Evolutionary conservation across 305 asterid species (phyloP).

Genomic region (Fraxinus paxiana): DNA sequence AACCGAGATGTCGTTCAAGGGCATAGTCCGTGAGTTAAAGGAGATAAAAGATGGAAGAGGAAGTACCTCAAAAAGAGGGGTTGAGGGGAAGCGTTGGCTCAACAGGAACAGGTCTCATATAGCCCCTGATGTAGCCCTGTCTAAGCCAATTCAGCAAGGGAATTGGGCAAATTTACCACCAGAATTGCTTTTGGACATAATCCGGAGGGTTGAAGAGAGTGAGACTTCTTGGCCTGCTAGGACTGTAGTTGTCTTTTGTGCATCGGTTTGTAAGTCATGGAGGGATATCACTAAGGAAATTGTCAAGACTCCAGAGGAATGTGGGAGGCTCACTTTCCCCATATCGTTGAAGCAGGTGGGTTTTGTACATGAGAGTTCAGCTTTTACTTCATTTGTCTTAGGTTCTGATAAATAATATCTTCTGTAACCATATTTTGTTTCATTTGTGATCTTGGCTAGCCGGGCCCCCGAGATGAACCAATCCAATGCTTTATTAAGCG

Average conservation of each 20-base stretch:
- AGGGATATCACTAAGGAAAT: conserved; percentile 80
- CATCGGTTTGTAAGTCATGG: conserved; percentile 89
- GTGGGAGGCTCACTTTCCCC: conserved; percentile 92
- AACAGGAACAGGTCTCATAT: conserved; percentile 59
- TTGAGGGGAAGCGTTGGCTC: conserved; percentile 69
- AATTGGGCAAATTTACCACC: conserved; percentile 92
- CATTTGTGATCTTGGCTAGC: conserved; percentile 34
- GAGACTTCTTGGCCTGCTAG: conserved; percentile 94
- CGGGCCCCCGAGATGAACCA: conserved; percentile 71
- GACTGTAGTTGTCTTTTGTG: conserved; percentile 73
- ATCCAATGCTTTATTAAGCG: conserved; percentile 75
- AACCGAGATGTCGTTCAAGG: conserved; percentile 65
- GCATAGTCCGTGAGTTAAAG: conserved; percentile 68
- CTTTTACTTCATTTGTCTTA: neutral
- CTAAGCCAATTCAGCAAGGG: conserved; percentile 63
- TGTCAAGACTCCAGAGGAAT: conserved; percentile 87
- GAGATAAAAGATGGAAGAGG: conserved; percentile 85
- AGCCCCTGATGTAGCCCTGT: conserved; percentile 63
- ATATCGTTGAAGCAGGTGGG: conserved; percentile 84
- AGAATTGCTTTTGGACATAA: conserved; percentile 80
- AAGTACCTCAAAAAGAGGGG: conserved; percentile 61
- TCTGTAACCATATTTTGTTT: neutral
- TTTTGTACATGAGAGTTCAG: conserved; percentile 2
- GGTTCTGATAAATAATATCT: conserved; percentile 7
- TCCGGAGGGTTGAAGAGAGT: conserved; percentile 81